A percentile compares a stretch with the other conserved stretches of the same genome.
phyloP scores from a whole-genome alignment of 805 yeast genomes.

The Metschnikowia dekortorum region DNA sequence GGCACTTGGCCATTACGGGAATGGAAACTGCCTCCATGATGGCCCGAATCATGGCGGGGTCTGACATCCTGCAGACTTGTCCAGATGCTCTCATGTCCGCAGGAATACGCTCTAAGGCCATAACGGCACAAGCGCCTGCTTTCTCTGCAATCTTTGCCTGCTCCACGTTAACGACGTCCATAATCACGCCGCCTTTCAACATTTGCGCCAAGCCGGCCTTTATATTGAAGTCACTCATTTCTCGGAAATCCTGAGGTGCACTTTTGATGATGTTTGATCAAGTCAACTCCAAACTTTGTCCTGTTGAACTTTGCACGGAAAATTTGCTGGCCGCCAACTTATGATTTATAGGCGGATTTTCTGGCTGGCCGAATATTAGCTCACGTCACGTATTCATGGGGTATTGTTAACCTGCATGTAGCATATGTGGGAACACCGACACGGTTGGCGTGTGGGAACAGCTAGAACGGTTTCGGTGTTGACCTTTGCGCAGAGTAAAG shows the following conservation, averaged over 20 bases:
- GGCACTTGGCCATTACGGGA: conserved; percentile 82
- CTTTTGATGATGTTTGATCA: neutral
- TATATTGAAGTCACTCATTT: conserved; percentile 32
- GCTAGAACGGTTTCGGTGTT: neutral
- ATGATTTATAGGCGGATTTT: neutral
- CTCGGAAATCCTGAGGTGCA: neutral
- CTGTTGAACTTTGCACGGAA: no score
- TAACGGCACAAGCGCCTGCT: conserved; percentile 87
- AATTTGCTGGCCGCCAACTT: no score
- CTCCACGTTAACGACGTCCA: conserved; percentile 75
- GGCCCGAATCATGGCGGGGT: conserved; percentile 70
- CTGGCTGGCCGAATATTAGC: neutral
- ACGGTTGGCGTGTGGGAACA: neutral
- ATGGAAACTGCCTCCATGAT: conserved; percentile 68
- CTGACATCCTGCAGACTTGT: conserved; percentile 82
- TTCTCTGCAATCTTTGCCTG: conserved; percentile 76
- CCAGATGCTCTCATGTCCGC: conserved; percentile 82
- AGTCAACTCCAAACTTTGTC: neutral
- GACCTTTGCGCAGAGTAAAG: neutral
- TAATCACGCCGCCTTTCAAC: conserved; percentile 74
- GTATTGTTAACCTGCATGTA: neutral
- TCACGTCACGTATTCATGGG: conserved; percentile 1
- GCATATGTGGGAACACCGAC: neutral
- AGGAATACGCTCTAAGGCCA: conserved; percentile 83
- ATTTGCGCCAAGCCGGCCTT: conserved; percentile 82